Evolutionary conservation across 2,329 filamentous ascomycete species (phyloP), one percentile per base, ranked within the genome.

Genomic region (Fusarium continuum): DNA sequence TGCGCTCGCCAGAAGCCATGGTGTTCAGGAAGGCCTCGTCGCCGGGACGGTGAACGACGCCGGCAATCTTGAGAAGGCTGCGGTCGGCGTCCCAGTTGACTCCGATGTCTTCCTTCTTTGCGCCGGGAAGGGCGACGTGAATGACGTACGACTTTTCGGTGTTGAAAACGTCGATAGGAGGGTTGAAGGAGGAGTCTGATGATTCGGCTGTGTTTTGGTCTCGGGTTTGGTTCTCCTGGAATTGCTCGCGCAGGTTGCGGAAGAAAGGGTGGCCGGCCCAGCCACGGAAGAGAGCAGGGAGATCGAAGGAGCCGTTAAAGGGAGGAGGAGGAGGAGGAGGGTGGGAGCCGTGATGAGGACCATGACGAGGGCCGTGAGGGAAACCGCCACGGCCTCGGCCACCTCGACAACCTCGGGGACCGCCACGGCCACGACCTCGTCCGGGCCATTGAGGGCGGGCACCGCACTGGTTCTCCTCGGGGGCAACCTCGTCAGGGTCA

Each of bases 91-190:
- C 87, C 85, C 90, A 96, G 74, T 88, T 88, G 39, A 95, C 85
- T 54, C 85, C 89, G 6, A 95, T 80, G 70, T 95, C 91, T 69
- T 91, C 85, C 76, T 93, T 93, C 77, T 88, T 88, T 2, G 89
- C 91, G 22, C 92, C 92, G 0, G 92, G 91, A 0, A 96, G 82
- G 2, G 91, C 88, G 70, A 93, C 79, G 74, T 95, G 91, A 8
- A 95, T 78, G 36, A 92, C 79, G 73, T 88, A 93, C 13, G 85
- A 77, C 26, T 79, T 76, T 7, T 85, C 76, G 6, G 88, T 90
- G 73, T 89, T 85, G 80, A 94, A 95, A 64, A 93, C 78, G 73
- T 96, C 92, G 51, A 88, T 80, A n/a, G 89, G 86, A 1, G 90
- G 89, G 6, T 76, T 75, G 74, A 91, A 90, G 55, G 79, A 73